Base-by-base conservation (phyloP, 2,329 filamentous ascomycete species). In the Fusarium scirpi region DNA sequence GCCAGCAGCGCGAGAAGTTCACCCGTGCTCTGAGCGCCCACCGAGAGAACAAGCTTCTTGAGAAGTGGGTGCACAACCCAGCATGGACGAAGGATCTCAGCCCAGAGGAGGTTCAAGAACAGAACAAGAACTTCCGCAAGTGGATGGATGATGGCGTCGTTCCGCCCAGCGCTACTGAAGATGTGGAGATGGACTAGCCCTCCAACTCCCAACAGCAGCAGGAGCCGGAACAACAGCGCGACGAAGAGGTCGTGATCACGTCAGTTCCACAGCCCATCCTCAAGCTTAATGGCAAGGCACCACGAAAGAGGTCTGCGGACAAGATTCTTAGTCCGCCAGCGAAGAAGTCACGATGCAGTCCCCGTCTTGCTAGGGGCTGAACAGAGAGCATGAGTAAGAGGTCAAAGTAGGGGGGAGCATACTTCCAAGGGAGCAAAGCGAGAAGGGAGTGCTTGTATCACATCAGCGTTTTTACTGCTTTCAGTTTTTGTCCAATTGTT, bases 41-140 rank as follows among this genome's bases (percentile, higher is more conserved):
- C 80, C 91, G 93, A 25, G 86, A 92, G 69, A 84, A 84, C 72
- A 92, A 89, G 78, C 82, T 94, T 77, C 87, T 88, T 69, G 91
- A 96, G 85, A 96, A 95, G 85, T 85, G 94, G 79, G 89, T 97
- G 68, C 91, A 91, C 81, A 92, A 94, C 85, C 90, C 91, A 64
- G 87, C 92, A 67, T 95, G 94, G 81, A 85, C 97, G 79, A 89
- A 93, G 80, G 92, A 93, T 58, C 84, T 93, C 80, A 92, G 91
- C 78, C 92, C 93, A 80, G 92, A 92, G 71, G 88, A 91, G 74
- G 90, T 92, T n/a, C 85, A 91, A 77, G 88, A 91, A 79, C 89
- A 89, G 71, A 94, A 94, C 82, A 88, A 90, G 76, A 87, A 87
- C 61, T 89, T 85, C 73, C 80, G 83, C 70, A 83, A 80, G 62